Evolutionary conservation across 2,329 filamentous ascomycete species (phyloP).

Genomic region (Pseudogymnoascus sp.): DNA sequence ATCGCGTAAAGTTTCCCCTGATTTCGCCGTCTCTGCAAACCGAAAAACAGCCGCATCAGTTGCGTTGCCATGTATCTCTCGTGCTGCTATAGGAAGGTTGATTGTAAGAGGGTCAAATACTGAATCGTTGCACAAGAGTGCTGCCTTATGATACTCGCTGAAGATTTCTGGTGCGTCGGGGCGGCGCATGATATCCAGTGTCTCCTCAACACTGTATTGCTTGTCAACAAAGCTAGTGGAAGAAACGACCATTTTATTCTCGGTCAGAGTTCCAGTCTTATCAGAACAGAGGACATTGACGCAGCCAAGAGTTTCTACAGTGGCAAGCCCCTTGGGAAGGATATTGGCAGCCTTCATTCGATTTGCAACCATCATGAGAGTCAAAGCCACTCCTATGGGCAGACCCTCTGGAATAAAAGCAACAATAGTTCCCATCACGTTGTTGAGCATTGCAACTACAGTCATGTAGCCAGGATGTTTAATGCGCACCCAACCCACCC

Average conservation of each 20-base stretch:
- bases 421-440: constrained; percentile 37
- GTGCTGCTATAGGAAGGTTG: constrained; percentile 47
- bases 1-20: constrained; percentile 23
- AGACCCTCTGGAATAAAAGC: neutral
- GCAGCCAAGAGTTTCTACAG: constrained; percentile 64
- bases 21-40: constrained; percentile 56
- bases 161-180: neutral
- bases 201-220: constrained; percentile 31
- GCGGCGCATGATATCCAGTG: constrained; percentile 18
- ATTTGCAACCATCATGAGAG: neutral
- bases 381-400: neutral
- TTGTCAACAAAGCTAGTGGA: constrained; percentile 41
- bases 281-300: constrained; percentile 68
- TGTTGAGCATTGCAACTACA: constrained; percentile 38
- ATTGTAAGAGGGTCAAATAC: constrained; percentile 61
- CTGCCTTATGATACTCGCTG: constrained; percentile 21
- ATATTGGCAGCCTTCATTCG: neutral
- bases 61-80: constrained; percentile 64
- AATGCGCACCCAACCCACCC: constrained; percentile 35
- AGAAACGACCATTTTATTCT: constrained; percentile 40
- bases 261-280: constrained; percentile 63
- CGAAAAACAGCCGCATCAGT: constrained; percentile 67
- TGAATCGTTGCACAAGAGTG: constrained; percentile 59
- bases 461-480: constrained; percentile 35
- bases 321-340: neutral